Conservation (phyloP, 495 filamentous ascomycete species). For the Penicillium egyptiacum region DNA sequence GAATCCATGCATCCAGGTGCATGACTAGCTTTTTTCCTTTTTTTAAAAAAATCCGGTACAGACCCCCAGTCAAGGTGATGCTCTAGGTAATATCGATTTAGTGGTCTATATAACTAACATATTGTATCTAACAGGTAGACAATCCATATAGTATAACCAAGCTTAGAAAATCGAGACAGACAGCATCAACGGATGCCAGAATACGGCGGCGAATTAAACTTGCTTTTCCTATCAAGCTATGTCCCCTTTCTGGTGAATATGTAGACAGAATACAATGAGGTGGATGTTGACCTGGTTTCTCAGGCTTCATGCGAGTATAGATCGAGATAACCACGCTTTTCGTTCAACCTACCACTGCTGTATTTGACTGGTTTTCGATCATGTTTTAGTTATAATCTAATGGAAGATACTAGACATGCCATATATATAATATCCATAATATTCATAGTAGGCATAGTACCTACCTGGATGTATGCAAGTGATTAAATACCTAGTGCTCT, state of each 20-base stretch:
- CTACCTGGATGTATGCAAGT: background rate
- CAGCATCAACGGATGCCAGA: background rate
- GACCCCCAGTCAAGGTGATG: background rate
- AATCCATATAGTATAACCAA: background rate
- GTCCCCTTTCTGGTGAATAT: background rate
- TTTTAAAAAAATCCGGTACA: background rate
- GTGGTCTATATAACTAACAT: background rate
- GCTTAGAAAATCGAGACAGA: background rate
- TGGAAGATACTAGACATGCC: background rate
- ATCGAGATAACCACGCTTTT: background rate
- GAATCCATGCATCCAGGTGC: background rate
- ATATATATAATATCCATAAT: background rate
- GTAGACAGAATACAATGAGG: background rate
- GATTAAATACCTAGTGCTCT: conserved; percentile 7
- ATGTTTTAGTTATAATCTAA: background rate
- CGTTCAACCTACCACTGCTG: background rate
- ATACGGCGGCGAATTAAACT: background rate
- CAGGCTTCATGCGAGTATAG: background rate
- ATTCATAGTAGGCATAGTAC: background rate
- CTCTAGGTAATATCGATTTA: background rate
- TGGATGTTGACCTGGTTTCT: background rate
- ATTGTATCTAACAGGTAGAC: background rate
- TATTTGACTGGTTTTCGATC: background rate
- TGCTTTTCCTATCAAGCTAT: background rate
- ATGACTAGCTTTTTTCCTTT: background rate